Evolutionary conservation across 306 rosid species (phyloP), one percentile per base, ranked within the genome.

Genomic region (Glycyrrhiza uralensis): DNA sequence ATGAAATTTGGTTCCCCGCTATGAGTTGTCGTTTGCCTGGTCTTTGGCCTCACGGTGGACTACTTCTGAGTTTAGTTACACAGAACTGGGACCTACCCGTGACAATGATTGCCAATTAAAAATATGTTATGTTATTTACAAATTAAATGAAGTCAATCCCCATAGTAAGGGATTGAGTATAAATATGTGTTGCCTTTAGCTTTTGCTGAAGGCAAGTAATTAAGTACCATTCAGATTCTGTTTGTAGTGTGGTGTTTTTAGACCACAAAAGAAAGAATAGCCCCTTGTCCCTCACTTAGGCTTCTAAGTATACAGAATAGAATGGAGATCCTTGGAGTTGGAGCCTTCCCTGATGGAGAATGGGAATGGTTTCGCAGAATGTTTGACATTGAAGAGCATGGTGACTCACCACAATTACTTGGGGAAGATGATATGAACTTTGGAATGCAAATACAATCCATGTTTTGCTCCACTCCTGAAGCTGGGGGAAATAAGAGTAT

Each of bases 251-350:
- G 32, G 57, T 61, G 56, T 39, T 19, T 80, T 55, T 75, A 57
- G 39, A 45, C 36, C 50, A 54, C 61, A 28, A 79, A 19, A 18
- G 44, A 79, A 19, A 18, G 44, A 38, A 50, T 4, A 55, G 1
- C 47, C 38, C 23, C 10, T 59, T 54, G 22, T 17, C 60, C 13
- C 35, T 24, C 26, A 11, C 17, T 28, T 46, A 49, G 41, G 56
- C 13, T 7, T 0, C 6, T 10, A 24, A 9, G 1, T 0, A 54
- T 1, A 4, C 61, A 38, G 24, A 14, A 10, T 35, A 68, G 3
- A 62, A 91, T 91, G 97, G 92, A 91, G 69, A 26, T 85, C 45
- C 41, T 77, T 74, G 96, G 86, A 63, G 84, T 2, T 36, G 42
- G 13, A 57, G 20, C 83, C 60, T 82, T 88, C 55, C 78, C 85